A percentile compares a stretch with the other conserved stretches of the same genome.
Conservation (phyloP, 306 rosid genomes). For the Myrica gale region DNA sequence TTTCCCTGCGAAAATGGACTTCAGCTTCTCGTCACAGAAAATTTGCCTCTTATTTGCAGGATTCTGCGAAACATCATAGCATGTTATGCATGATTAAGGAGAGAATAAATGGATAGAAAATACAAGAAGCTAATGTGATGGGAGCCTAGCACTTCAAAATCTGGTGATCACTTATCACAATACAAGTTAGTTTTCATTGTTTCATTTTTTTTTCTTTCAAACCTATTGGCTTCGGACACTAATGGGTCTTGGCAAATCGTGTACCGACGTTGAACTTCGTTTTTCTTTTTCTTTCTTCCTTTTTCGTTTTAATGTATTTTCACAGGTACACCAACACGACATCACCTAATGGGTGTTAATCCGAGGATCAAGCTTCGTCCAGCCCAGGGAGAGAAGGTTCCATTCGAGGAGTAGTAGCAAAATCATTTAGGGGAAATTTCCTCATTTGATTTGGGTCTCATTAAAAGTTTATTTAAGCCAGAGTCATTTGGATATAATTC, state of each 20-base stretch:
- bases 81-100: background rate
- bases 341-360: no score
- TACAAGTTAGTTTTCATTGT: no score
- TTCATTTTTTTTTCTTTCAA: no score
- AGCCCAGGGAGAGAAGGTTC: background rate
- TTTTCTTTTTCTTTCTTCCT: no score
- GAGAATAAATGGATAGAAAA: background rate
- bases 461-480: background rate
- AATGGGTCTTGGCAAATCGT: no score
- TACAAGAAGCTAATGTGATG: no score
- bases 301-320: no score
- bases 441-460: background rate
- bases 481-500: background rate
- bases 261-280: no score
- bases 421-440: background rate
- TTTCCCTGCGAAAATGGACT: conserved; percentile 2
- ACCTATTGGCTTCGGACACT: no score
- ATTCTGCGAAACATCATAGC: background rate
- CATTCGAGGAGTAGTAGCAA: background rate
- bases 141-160: background rate
- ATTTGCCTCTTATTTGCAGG: conserved; percentile 1
- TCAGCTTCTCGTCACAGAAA: conserved; percentile 9
- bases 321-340: no score
- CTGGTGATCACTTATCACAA: no score
- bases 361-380: no score